These are phyloP conservation scores for Wickerhamiella kurtzmanii DNA, from an alignment of 805 yeast species.

Conservation along the genomic window DNA sequence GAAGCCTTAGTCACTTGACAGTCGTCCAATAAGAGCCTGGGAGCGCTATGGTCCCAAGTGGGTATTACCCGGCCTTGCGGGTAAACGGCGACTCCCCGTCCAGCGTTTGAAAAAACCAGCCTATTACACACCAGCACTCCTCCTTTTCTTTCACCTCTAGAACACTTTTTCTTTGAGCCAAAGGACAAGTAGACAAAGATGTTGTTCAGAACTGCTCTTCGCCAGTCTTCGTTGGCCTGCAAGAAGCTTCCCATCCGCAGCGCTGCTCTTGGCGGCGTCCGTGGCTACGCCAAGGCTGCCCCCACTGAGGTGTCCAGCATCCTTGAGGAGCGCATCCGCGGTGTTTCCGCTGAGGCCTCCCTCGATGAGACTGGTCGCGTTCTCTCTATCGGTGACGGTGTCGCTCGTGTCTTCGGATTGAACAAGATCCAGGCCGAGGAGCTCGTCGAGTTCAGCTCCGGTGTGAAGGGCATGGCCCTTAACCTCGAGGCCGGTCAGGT, in stretches of 20 bases:
- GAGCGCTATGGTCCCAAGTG: background rate
- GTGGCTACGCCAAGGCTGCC: constrained; percentile 94
- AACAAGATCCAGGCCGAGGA: constrained; percentile 99
- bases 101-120: background rate
- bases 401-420: constrained; percentile 98
- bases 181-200: constrained; percentile 9
- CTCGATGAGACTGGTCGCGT: constrained; percentile 99
- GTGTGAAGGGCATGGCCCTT: constrained; percentile 99
- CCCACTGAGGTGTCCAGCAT: constrained; percentile 99
- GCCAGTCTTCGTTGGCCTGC: constrained; percentile 29
- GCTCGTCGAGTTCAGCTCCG: constrained; percentile 96
- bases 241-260: constrained; percentile 25
- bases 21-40: background rate
- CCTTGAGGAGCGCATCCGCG: constrained; percentile 98
- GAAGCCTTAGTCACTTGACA: background rate
- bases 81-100: background rate
- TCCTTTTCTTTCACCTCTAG: constrained; percentile 10
- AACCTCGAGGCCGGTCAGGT: constrained; percentile 99
- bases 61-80: background rate
- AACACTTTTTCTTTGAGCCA: constrained; percentile 7
- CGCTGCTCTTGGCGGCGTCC: constrained; percentile 34
- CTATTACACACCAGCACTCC: background rate
- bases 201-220: constrained; percentile 31
- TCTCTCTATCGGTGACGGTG: constrained; percentile 99
- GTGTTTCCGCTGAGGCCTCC: constrained; percentile 94